Evolutionary conservation across 2,329 filamentous ascomycete species (phyloP).

Genomic region (Monosporascus sp.): DNA sequence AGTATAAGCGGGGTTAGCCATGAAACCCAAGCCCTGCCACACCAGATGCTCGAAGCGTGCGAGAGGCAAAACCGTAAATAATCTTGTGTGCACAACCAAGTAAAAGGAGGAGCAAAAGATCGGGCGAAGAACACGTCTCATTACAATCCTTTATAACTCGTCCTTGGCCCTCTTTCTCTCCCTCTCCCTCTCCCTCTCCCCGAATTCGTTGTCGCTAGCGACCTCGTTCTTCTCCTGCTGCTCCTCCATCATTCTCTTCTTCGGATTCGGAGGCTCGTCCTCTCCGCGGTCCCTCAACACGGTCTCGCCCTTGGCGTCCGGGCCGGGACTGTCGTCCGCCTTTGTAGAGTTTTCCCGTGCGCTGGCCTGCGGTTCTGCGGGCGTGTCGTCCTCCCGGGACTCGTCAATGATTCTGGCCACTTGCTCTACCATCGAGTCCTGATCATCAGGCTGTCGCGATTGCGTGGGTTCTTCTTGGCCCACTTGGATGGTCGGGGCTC

Average conservation of each 20-base stretch:
- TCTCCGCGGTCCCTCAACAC: constrained; percentile 26
- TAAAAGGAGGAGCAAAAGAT: neutral
- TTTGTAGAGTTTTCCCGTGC: neutral
- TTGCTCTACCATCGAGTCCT: constrained; percentile 41
- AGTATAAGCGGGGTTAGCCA: too few species aligned
- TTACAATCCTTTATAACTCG: constrained; percentile 30
- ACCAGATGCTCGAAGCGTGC: too few species aligned
- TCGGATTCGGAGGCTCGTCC: constrained; percentile 20
- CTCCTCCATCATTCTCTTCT: constrained; percentile 26
- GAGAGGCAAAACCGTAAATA: too few species aligned
- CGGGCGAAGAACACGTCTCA: neutral
- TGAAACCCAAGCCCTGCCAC: too few species aligned
- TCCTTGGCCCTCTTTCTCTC: constrained; percentile 28
- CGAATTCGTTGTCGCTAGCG: constrained; percentile 5
- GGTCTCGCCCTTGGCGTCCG: constrained; percentile 19
- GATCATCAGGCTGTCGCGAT: constrained; percentile 15
- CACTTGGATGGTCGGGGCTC: constrained; percentile 46
- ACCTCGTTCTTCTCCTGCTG: constrained; percentile 2
- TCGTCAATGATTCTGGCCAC: constrained; percentile 50
- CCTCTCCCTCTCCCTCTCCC: constrained; percentile 19
- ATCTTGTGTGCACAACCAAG: too few species aligned
- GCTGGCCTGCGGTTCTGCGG: neutral
- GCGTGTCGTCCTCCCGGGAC: constrained; percentile 5
- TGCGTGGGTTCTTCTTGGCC: constrained; percentile 22
- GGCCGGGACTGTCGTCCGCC: neutral